Conservation (phyloP, 2,329 filamentous ascomycete species). For the Zalaria obscura region DNA sequence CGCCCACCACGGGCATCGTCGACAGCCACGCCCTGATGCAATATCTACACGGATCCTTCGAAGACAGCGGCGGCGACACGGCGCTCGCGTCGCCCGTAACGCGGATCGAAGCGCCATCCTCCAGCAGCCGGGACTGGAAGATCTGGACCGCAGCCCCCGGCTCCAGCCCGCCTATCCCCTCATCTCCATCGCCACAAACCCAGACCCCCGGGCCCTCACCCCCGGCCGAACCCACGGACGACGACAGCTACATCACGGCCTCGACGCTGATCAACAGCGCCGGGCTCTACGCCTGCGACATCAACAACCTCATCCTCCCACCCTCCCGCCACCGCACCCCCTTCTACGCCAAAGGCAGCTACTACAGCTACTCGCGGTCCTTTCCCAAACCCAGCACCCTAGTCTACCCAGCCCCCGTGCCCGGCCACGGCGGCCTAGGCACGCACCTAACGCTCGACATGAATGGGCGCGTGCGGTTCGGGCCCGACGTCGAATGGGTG, state of each 20-base stretch:
- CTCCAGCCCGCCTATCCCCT: conserved; percentile 5
- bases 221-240: conserved; percentile 26
- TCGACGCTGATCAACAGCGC: conserved; percentile 76
- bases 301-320: conserved; percentile 73
- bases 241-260: conserved; percentile 45
- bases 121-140: conserved; percentile 52
- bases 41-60: conserved; percentile 60
- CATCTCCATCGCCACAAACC: conserved; percentile 14
- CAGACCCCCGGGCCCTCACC: conserved; percentile 19
- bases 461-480: conserved; percentile 71
- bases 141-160: conserved; percentile 34
- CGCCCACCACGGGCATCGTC: conserved; percentile 75
- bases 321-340: conserved; percentile 40
- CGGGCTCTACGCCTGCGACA: conserved; percentile 58
- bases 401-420: conserved; percentile 74
- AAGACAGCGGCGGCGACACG: conserved; percentile 60
- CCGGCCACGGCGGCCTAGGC: conserved; percentile 71
- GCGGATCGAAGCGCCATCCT: conserved; percentile 41
- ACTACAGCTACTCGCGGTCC: conserved; percentile 68
- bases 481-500: conserved; percentile 92
- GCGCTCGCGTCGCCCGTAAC: conserved; percentile 57
- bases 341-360: conserved; percentile 87
- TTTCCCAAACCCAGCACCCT: conserved; percentile 55
- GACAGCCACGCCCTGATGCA: conserved; percentile 80
- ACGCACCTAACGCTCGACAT: conserved; percentile 91